Base-by-base conservation (phyloP, 2,329 filamentous ascomycete species). In the Emericellopsis atlantica region DNA sequence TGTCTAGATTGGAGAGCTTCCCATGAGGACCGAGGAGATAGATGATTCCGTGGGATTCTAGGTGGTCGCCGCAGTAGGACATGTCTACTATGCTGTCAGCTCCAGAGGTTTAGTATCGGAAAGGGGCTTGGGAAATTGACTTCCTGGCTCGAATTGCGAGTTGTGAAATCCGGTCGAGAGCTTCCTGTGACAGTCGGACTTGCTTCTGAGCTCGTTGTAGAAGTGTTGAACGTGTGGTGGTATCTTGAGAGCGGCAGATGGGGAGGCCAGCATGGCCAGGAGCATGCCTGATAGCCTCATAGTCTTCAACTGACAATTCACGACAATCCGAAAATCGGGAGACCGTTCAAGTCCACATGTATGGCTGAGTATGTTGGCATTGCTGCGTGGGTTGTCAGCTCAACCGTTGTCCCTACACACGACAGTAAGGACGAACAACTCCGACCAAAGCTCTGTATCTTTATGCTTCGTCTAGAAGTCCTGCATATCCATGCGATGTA, bases 1-100 rank as follows among this genome's bases (percentile, higher is more conserved):
- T 60, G 44, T 77, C 73, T 65, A 77, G 73, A 51, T 76, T 68
- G 7, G 62, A 65, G 37, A 74, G 59, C 21, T 62, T 53, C 4
- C 58, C 57, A 9, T 54, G 49, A 1, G 51, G 53, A 7, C 65
- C 66, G 37, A 65, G 62, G 3, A 74, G 52, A 48, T 64, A 74
- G 35, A 74, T 55, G 23, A 64, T 58, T 9, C 59, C 56, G 40
- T 51, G 54, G 15, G 57, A 47, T 11, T 44, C 44, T 12, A 61
- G 44, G 42, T 61, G 58, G 41, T 69, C 65, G 23, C 59, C 64
- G 43, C 66, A 69, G 51, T 69, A 69, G 14, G 15, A 34, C 32
- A 35, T 35, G n/a, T 21, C 32, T 35, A 21, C n/a, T 5, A 15
- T 9, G n/a, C 4, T 9, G n/a, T 35, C 9, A 35, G 32, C n/a